Evolutionary conservation across 148 eudicot genomes (phyloP).

Genomic region (Dianthus caryophyllus): DNA sequence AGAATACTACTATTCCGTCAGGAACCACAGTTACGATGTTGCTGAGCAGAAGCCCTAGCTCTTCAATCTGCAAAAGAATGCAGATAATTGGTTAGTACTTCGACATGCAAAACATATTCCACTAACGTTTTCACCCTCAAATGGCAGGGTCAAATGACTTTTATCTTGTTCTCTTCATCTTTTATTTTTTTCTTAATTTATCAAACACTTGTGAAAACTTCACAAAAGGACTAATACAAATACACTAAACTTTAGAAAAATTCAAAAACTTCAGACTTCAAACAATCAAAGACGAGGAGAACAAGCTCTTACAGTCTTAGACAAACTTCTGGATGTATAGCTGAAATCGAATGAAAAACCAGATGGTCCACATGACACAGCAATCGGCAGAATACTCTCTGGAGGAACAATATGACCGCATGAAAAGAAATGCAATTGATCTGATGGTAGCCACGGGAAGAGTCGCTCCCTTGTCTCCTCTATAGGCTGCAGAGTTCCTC

Average conservation of each 20-base stretch:
- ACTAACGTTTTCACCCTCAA: neutral
- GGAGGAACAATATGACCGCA: conserved; percentile 87
- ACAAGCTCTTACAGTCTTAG: conserved; percentile 70
- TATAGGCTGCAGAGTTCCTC: conserved; percentile 93
- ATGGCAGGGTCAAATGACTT: conserved; percentile 16
- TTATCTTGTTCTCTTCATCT: too few relatives aligned
- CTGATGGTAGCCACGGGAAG: conserved; percentile 60
- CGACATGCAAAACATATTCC: neutral
- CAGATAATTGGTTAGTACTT: neutral
- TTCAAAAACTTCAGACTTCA: too few relatives aligned
- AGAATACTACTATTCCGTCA: conserved; percentile 81
- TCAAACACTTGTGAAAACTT: too few relatives aligned
- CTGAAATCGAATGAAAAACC: conserved; percentile 81
- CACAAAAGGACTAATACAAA: too few relatives aligned
- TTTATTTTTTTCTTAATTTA: too few relatives aligned
- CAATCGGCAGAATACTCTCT: conserved; percentile 78
- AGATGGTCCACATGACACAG: conserved; percentile 81
- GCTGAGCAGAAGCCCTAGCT: conserved; percentile 80
- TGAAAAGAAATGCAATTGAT: conserved; percentile 72
- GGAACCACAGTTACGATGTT: conserved; percentile 77
- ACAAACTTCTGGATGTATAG: conserved; percentile 62
- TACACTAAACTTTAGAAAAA: too few relatives aligned
- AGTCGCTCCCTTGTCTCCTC: conserved; percentile 86
- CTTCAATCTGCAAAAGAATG: conserved; percentile 59
- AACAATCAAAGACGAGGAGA: too few relatives aligned